A percentile compares a stretch with the other conserved stretches of the same genome.
Conservation (phyloP, 257 asterid species). For the Solanum tacnaense region DNA sequence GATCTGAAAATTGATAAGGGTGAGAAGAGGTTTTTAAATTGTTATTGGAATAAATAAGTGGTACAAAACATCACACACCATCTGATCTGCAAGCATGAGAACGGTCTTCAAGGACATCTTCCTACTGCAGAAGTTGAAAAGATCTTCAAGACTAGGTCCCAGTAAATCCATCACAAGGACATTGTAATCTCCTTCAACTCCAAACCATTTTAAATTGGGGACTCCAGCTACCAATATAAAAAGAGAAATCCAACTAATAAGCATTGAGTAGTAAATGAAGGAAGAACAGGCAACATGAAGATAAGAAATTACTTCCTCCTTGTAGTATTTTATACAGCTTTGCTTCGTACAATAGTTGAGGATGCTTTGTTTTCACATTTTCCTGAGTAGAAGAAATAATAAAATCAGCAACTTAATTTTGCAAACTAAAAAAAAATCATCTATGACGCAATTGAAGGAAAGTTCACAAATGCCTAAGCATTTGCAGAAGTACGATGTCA, state of each 20-base stretch:
- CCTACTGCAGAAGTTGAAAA: slow-evolving; percentile 58
- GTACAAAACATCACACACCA: slow-evolving; percentile 19
- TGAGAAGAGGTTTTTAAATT: not conserved
- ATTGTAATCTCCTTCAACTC: slow-evolving; percentile 67
- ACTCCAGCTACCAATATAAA: slow-evolving; percentile 40
- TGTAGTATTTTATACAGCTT: slow-evolving; percentile 55
- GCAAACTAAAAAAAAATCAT: slow-evolving; percentile 4
- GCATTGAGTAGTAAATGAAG: not conserved
- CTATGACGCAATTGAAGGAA: not conserved
- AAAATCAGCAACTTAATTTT: not conserved
- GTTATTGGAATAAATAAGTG: not conserved
- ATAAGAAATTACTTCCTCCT: slow-evolving; percentile 50
- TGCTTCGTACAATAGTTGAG: slow-evolving; percentile 56
- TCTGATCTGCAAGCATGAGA: slow-evolving; percentile 80
- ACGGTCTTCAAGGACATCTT: slow-evolving; percentile 61
- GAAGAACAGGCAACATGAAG: slow-evolving; percentile 2
- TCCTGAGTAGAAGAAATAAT: slow-evolving; percentile 25
- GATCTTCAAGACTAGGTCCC: slow-evolving; percentile 75
- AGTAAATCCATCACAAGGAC: slow-evolving; percentile 63
- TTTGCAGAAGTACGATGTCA: not conserved
- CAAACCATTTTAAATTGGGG: slow-evolving; percentile 54
- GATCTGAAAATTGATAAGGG: slow-evolving; percentile 21
- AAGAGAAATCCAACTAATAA: not conserved
- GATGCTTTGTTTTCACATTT: slow-evolving; percentile 56
- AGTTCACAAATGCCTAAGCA: not conserved